Conservation (phyloP, 139 green algal genomes). For the Tetratostichococcus sp. region DNA sequence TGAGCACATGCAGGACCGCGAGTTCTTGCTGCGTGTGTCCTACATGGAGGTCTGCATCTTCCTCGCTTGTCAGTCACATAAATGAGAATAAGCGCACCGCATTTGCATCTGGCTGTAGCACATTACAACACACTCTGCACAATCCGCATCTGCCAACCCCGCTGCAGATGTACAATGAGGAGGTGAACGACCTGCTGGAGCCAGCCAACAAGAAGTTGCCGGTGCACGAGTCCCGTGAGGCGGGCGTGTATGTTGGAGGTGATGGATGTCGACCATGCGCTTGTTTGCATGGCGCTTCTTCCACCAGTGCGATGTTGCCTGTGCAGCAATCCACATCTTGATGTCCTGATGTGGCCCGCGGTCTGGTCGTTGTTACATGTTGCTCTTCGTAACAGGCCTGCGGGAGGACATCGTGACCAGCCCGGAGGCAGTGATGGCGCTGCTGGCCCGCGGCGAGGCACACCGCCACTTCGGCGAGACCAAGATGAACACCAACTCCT, state of each 20-base stretch:
- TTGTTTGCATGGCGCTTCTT: no score
- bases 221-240: constrained; percentile 80
- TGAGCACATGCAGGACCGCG: constrained; percentile 46
- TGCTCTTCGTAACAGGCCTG: constrained; percentile 86
- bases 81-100: no score
- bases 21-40: constrained; percentile 93
- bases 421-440: constrained; percentile 70
- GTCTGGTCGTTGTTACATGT: no score
- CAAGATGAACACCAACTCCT: constrained; percentile 92
- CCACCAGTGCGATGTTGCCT: no score
- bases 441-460: constrained; percentile 75
- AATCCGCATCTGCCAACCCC: no score
- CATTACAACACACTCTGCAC: no score
- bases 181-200: constrained; percentile 91
- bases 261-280: no score
- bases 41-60: constrained; percentile 88
- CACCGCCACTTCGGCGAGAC: constrained; percentile 88
- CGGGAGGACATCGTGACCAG: constrained; percentile 88
- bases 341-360: no score
- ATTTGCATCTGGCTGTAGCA: no score
- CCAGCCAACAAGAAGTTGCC: constrained; percentile 73
- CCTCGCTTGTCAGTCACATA: no score
- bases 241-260: constrained; percentile 21
- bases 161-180: constrained; percentile 94
- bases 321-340: no score